A percentile compares a stretch with the other conserved stretches of the same genome.
Evolutionary conservation across 177 flowering plant species (phyloP).

Genomic region (Vitis hybrid): DNA sequence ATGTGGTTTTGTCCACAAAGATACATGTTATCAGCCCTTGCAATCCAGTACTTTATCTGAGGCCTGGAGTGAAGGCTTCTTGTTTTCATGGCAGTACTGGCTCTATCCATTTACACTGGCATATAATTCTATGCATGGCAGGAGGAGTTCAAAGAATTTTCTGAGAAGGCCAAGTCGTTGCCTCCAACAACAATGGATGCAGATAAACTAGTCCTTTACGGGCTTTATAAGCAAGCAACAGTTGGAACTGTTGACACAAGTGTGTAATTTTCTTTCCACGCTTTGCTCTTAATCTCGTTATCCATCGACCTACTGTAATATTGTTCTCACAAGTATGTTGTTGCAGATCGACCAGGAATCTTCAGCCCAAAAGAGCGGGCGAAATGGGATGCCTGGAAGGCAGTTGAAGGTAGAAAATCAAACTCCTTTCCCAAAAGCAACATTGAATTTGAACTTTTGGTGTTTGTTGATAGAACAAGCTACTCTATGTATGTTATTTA

Average conservation of each 20-base stretch:
- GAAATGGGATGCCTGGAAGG: constrained; percentile 84
- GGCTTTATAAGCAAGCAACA: constrained; percentile 71
- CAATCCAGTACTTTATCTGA: too few species aligned
- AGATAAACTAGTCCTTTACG: constrained; percentile 60
- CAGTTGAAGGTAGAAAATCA: constrained; percentile 51
- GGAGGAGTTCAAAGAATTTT: constrained; percentile 69
- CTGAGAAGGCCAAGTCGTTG: constrained; percentile 63
- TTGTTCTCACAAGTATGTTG: neutral
- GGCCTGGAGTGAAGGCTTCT: too few species aligned
- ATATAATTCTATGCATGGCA: constrained; percentile 17
- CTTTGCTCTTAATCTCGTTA: too few species aligned
- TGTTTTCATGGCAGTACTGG: too few species aligned
- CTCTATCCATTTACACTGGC: neutral
- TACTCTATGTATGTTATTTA: neutral
- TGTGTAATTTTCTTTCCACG: constrained; percentile 12
- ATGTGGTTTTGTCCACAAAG: too few species aligned
- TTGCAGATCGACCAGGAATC: constrained; percentile 62
- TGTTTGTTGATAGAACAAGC: neutral
- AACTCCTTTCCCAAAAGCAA: neutral
- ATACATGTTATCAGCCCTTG: too few species aligned
- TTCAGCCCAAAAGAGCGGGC: constrained; percentile 55
- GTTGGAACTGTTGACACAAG: constrained; percentile 67
- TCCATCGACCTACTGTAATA: neutral
- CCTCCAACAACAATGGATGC: constrained; percentile 52
- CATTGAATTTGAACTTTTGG: neutral